Evolutionary conservation across 2,329 filamentous ascomycete species (phyloP).

Genomic region (Simplicillium sp.): DNA sequence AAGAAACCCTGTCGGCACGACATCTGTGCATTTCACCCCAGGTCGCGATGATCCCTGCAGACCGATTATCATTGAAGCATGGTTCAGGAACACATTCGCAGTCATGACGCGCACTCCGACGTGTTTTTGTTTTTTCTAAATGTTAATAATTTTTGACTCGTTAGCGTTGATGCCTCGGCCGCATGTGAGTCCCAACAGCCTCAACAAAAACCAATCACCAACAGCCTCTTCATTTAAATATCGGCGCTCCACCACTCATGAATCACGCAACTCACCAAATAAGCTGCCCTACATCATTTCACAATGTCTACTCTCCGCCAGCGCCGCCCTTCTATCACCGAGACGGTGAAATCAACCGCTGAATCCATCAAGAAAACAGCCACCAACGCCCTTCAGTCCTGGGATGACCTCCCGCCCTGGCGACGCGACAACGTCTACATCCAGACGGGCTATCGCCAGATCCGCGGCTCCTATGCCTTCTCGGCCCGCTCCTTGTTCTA

Average conservation of each 20-base stretch:
- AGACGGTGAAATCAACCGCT: slow-evolving; percentile 24
- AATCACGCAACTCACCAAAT: too few relatives aligned
- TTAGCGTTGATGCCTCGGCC: too few relatives aligned
- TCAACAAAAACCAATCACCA: slow-evolving; percentile 1
- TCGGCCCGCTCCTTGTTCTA: slow-evolving; percentile 39
- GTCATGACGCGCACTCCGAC: too few relatives aligned
- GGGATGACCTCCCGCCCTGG: slow-evolving; percentile 50
- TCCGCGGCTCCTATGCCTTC: slow-evolving; percentile 34
- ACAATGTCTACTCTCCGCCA: neutral
- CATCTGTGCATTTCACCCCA: too few relatives aligned
- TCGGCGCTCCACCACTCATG: neutral
- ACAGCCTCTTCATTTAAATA: neutral
- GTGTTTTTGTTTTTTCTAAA: too few relatives aligned
- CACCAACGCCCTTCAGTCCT: slow-evolving; percentile 18
- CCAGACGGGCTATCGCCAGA: slow-evolving; percentile 41
- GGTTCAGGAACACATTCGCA: too few relatives aligned
- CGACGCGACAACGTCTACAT: slow-evolving; percentile 52
- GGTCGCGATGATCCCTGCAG: too few relatives aligned
- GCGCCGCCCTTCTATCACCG: slow-evolving; percentile 10
- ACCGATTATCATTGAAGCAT: too few relatives aligned
- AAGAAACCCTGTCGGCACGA: too few relatives aligned
- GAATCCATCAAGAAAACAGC: slow-evolving; percentile 24
- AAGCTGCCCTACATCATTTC: neutral
- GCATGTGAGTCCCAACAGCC: slow-evolving; percentile 23
- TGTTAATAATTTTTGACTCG: too few relatives aligned